Conservation (phyloP, 139 green algal genomes). For the Diplosphaera chodatii region DNA sequence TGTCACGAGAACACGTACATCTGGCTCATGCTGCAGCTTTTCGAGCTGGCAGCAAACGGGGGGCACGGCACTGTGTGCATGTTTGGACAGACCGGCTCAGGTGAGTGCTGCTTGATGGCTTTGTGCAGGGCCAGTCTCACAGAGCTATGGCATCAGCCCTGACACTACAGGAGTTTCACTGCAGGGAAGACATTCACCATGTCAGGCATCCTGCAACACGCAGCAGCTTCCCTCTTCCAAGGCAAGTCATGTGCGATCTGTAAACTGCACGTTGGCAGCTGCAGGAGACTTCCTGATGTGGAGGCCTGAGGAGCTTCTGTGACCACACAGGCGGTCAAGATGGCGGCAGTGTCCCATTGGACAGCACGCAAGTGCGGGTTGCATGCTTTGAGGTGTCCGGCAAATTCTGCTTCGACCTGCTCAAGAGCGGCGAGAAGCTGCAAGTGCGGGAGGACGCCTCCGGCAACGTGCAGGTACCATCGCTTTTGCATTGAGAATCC, state of each 20-base stretch:
- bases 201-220: not conserved
- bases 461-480: not conserved
- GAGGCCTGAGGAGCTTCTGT: no score
- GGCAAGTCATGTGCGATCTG: not conserved
- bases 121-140: no score
- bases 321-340: not conserved
- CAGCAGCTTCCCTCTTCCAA: not conserved
- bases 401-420: not conserved
- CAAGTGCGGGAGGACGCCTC: not conserved
- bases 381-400: not conserved
- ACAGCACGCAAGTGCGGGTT: not conserved
- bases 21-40: not conserved
- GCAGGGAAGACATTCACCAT: not conserved
- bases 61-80: not conserved
- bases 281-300: no score
- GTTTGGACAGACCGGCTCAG: conserved; percentile 1
- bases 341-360: no score
- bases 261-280: no score
- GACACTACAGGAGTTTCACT: no score
- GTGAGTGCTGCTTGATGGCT: no score
- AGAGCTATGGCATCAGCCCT: no score
- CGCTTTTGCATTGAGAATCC: no score
- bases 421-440: conserved; percentile 1
- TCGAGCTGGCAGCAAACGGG: not conserved
- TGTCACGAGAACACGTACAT: no score